These are phyloP conservation scores for Inosperma sp. DNA, from an alignment of 768 basidiomycete genomes.

Conservation along the genomic window DNA sequence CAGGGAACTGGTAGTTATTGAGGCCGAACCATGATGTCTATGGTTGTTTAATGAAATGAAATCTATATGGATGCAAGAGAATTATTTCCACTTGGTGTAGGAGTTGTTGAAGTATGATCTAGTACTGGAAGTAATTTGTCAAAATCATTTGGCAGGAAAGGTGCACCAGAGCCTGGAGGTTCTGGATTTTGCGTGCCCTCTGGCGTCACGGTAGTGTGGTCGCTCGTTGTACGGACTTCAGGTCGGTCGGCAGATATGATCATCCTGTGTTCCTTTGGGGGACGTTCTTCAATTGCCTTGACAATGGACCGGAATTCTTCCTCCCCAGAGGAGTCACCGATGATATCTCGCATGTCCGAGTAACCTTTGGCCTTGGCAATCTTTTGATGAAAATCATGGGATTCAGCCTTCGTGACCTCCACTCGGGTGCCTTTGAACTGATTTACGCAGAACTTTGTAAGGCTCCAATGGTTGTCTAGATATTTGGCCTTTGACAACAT, in stretches of 20 bases:
- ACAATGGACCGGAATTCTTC: conserved; percentile 56
- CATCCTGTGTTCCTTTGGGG: conserved; percentile 34
- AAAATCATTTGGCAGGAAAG: conserved; percentile 41
- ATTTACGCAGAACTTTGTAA: conserved; percentile 82
- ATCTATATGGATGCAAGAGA: conserved; percentile 14
- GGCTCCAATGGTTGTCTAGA: conserved; percentile 71
- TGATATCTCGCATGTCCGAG: conserved; percentile 46
- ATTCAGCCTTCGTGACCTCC: conserved; percentile 53
- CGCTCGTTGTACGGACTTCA: conserved; percentile 26
- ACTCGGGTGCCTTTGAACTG: conserved; percentile 73
- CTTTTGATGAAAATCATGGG: conserved; percentile 48
- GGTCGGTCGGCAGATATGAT: conserved; percentile 26
- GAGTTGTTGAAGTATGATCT: conserved; percentile 43
- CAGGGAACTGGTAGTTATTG: conserved; percentile 67
- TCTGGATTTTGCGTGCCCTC: conserved; percentile 53
- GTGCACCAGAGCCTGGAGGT: conserved; percentile 50
- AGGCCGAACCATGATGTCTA: background rate
- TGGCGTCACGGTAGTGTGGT: conserved; percentile 39
- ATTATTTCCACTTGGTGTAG: conserved; percentile 25
- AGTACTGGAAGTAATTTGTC: conserved; percentile 37
- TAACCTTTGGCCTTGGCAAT: conserved; percentile 61
- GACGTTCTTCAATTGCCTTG: conserved; percentile 44
- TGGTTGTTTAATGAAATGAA: background rate
- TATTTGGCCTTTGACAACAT: conserved; percentile 57
- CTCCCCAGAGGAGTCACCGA: conserved; percentile 56